Evolutionary conservation across 2,329 filamentous ascomycete genomes (phyloP).

Genomic region (Colletotrichum tabaci): DNA sequence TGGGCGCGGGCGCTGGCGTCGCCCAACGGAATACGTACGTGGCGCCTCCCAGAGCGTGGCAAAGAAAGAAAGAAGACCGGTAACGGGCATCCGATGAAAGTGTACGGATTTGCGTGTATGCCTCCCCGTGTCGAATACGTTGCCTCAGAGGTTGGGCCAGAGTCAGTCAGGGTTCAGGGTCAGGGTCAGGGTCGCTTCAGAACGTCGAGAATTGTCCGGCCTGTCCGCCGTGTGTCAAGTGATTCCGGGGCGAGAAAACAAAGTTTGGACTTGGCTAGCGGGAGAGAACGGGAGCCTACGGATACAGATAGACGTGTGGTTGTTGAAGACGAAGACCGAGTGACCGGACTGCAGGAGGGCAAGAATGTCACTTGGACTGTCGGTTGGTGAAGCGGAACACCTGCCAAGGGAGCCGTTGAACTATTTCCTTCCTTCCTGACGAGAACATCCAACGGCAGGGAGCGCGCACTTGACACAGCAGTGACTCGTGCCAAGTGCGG

Average conservation of each 20-base stretch:
- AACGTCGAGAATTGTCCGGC: conserved; percentile 14
- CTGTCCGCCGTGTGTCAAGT: conserved; percentile 30
- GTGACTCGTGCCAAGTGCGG: not conserved
- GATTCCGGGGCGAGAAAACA: conserved; percentile 26
- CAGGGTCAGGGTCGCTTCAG: conserved; percentile 18
- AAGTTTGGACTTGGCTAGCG: conserved; percentile 19
- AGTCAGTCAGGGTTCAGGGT: not conserved
- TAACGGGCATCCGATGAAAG: no score
- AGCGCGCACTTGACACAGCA: not conserved
- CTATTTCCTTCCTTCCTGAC: not conserved
- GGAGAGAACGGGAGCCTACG: not conserved
- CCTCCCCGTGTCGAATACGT: not conserved
- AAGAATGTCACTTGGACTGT: no score
- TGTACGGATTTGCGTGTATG: no score
- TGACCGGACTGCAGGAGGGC: not conserved
- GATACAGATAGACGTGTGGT: not conserved
- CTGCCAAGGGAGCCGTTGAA: no score
- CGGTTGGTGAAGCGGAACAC: no score
- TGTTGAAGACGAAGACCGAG: conserved; percentile 17
- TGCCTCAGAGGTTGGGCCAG: not conserved
- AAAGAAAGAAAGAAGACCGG: no score
- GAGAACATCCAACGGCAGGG: not conserved
- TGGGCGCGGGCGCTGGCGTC: conserved; percentile 1
- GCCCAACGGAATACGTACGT: not conserved
- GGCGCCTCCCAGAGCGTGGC: not conserved